Percentiles rank a stretch among this genome's conserved stretches.
Conservation (phyloP, 129 eudicot genomes). For the Chrysanthemum makinoi region DNA sequence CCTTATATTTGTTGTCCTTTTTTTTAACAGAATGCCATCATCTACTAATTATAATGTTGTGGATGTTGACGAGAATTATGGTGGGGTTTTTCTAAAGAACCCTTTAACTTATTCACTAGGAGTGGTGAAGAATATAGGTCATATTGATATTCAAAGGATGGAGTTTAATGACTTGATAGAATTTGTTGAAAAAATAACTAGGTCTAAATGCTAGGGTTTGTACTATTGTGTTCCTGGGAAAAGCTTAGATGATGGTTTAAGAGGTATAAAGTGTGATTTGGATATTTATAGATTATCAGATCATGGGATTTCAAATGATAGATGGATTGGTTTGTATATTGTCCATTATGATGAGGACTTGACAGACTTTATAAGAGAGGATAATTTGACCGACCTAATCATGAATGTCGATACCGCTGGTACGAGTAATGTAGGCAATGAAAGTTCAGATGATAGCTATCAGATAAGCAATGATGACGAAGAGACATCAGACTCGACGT, state of each 20-base stretch:
- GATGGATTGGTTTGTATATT: not conserved
- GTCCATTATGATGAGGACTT: too few species aligned
- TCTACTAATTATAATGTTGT: not conserved
- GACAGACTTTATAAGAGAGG: too few species aligned
- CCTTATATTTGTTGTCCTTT: too few species aligned
- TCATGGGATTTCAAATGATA: conserved; percentile 1
- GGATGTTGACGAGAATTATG: not conserved
- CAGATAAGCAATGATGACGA: too few species aligned
- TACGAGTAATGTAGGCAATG: too few species aligned
- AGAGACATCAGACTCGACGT: too few species aligned
- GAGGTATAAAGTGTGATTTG: conserved; percentile 2
- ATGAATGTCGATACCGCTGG: too few species aligned
- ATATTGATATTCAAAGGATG: conserved; percentile 7
- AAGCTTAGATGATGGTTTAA: not conserved
- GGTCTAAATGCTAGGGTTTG: conserved; percentile 1
- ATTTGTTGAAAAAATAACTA: not conserved
- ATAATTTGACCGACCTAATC: too few species aligned
- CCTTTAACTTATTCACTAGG: not conserved
- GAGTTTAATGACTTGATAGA: not conserved
- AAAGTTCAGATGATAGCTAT: too few species aligned
- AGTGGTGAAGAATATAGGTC: not conserved
- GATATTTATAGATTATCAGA: conserved; percentile 13
- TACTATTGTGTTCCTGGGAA: conserved; percentile 2
- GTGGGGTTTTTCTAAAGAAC: not conserved
- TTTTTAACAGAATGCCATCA: not conserved